Evolutionary conservation across 129 eudicot species (phyloP).

Genomic region (Scalesia atractyloides): DNA sequence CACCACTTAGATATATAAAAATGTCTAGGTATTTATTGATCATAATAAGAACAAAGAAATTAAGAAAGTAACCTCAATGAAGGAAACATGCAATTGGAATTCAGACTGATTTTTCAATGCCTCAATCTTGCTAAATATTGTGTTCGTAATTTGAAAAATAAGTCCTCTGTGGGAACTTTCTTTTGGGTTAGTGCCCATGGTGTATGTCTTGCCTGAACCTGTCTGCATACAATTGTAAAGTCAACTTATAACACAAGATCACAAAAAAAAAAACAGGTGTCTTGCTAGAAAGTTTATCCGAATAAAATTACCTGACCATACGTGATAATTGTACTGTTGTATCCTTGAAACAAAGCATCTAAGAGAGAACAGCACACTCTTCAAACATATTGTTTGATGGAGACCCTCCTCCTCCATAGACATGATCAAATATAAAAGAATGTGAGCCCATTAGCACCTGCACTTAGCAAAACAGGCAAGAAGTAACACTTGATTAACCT

Average conservation of each 20-base stretch:
- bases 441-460: constrained; percentile 93
- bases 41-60: constrained; percentile 12
- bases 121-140: constrained; percentile 82
- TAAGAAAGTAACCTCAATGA: constrained; percentile 74
- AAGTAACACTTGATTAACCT: constrained; percentile 17
- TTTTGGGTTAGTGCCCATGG: constrained; percentile 89
- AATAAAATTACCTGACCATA: constrained; percentile 85
- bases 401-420: constrained; percentile 81
- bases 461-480: constrained; percentile 15
- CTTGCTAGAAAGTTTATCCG: constrained; percentile 3
- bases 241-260: constrained; percentile 19
- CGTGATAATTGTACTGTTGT: constrained; percentile 95
- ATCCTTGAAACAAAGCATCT: constrained; percentile 96
- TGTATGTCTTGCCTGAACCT: constrained; percentile 99
- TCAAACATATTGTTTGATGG: constrained; percentile 76
- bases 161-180: constrained; percentile 77
- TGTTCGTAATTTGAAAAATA: constrained; percentile 68
- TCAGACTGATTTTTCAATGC: constrained; percentile 65
- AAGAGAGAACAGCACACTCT: constrained; percentile 91
- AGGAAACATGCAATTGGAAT: constrained; percentile 88
- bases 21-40: neutral
- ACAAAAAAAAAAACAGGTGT: neutral
- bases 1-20: neutral
- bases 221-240: constrained; percentile 59
- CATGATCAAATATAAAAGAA: constrained; percentile 95